Base-by-base conservation (phyloP, 768 basidiomycete genomes). In the Tricholoma matsutake region DNA sequence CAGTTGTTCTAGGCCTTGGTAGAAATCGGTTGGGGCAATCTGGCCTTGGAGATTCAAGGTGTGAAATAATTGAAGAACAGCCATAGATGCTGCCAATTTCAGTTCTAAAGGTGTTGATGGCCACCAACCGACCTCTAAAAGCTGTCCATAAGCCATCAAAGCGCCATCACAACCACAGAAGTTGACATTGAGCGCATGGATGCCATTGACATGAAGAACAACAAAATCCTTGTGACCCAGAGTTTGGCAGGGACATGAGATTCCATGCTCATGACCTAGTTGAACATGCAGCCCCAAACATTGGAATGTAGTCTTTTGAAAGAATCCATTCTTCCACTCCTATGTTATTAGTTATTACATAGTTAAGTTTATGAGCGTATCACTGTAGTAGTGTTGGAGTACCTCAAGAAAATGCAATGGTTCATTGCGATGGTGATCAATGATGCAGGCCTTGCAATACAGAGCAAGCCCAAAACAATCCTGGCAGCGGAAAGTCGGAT, bases 161-260 rank as follows among this genome's bases (percentile, higher is more conserved):
- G 45, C 52, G 0, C 29, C 41, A 2, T 25, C 18, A 35, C 69
- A 70, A 14, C 67, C 65, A 54, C 69, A 69, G 51, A 67, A 69
- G 31, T 64, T 57, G 4, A 71, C 28, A 2, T 56, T 10, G 2
- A 73, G 13, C 0, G 16, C 10, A 45, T 73, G 72, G 5, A 72
- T 55, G 5, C 64, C 65, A 49, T 69, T 69, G 16, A 53, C 60
- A 39, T 68, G 53, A 14, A 73, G 47, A 1, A 73, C 65, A 20
- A 65, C 49, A 25, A 72, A 64, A 37, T 67, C 67, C 2, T 22
- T 31, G 32, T 58, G 58, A 4, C 54, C 59, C 4, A 52, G 35
- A 1, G 52, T 5, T 6, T 20, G 29, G 11, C 61, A 58, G 7
- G 61, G 54, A 53, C 70, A 70, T 4, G 52, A 28, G 4, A 53